phyloP scores from a whole-genome alignment of 2,329 filamentous ascomycete species.

The Chrysosphaeria jannelii region DNA sequence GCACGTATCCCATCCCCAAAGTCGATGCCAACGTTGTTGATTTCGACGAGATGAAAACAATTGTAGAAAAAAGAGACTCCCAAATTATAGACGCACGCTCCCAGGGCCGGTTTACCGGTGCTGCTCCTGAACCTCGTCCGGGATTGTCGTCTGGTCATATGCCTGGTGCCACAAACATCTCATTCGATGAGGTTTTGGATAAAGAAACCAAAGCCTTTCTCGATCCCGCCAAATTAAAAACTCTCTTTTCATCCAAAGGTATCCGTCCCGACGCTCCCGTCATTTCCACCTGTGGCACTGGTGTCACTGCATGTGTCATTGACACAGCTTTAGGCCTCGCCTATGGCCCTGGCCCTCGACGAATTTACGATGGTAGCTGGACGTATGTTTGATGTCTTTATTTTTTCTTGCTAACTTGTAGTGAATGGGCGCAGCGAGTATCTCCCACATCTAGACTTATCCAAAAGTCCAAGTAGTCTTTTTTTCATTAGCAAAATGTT shows the following conservation, averaged over 20 bases:
- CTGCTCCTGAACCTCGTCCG: constrained; percentile 58
- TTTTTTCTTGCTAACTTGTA: too few relatives aligned
- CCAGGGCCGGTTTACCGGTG: constrained; percentile 50
- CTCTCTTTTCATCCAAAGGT: constrained; percentile 52
- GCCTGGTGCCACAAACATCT: constrained; percentile 59
- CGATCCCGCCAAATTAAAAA: constrained; percentile 36
- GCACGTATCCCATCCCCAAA: constrained; percentile 31
- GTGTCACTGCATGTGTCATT: constrained; percentile 74
- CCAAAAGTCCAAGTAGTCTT: too few relatives aligned
- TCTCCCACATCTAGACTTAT: too few relatives aligned
- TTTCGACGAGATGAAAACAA: too few relatives aligned
- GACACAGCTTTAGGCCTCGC: constrained; percentile 65
- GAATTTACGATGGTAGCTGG: constrained; percentile 91
- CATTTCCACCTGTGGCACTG: constrained; percentile 71
- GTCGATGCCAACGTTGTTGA: too few relatives aligned
- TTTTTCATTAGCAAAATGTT: too few relatives aligned
- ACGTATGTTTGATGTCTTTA: constrained; percentile 32
- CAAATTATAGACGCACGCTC: constrained; percentile 77
- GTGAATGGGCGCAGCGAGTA: too few relatives aligned
- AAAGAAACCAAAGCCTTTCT: constrained; percentile 56
- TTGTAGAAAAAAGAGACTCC: too few relatives aligned
- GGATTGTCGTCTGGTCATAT: constrained; percentile 78
- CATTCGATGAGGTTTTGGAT: constrained; percentile 54
- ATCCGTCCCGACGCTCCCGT: constrained; percentile 55
- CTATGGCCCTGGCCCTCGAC: constrained; percentile 35